Conservation (phyloP, 352 stramenopile species). For the Globisporangium spinosum region DNA sequence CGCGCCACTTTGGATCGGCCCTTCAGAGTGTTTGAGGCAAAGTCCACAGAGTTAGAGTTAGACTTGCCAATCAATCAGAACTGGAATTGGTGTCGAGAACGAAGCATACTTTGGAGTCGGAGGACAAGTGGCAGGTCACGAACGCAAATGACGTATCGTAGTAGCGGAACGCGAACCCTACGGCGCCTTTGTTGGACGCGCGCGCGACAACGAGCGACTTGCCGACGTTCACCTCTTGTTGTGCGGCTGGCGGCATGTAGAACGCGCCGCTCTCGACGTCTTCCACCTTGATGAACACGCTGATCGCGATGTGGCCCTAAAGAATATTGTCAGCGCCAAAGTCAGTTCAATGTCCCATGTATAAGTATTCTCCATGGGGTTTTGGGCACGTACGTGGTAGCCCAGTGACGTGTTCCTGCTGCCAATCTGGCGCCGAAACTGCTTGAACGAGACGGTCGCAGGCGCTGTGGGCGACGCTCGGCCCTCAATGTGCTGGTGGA, state of each 20-base stretch:
- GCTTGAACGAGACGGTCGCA: slow-evolving; percentile 32
- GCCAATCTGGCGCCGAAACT: slow-evolving; percentile 79
- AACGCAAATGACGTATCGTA: slow-evolving; percentile 87
- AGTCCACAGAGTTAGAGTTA: not conserved
- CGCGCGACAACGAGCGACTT: slow-evolving; percentile 74
- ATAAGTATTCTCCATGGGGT: too few relatives aligned
- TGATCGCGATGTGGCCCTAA: slow-evolving; percentile 84
- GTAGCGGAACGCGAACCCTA: slow-evolving; percentile 85
- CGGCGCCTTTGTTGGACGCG: slow-evolving; percentile 89
- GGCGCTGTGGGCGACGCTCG: slow-evolving; percentile 22
- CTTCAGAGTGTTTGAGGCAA: slow-evolving; percentile 16
- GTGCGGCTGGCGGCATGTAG: slow-evolving; percentile 71
- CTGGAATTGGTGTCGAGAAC: not conserved
- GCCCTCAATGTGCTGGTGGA: slow-evolving; percentile 65
- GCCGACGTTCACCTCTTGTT: slow-evolving; percentile 62
- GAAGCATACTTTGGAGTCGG: slow-evolving; percentile 56
- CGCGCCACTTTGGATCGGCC: slow-evolving; percentile 71
- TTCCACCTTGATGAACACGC: slow-evolving; percentile 64
- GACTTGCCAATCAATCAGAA: not conserved
- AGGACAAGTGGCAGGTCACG: slow-evolving; percentile 85
- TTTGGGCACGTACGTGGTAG: slow-evolving; percentile 49
- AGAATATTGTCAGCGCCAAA: not conserved
- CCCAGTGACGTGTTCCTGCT: slow-evolving; percentile 75
- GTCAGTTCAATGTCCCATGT: not conserved
- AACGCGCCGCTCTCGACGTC: slow-evolving; percentile 74